Evolutionary conservation across 805 yeast species (phyloP), one percentile per base, ranked within the genome.

Genomic region (Nakazawaea molendinolei): DNA sequence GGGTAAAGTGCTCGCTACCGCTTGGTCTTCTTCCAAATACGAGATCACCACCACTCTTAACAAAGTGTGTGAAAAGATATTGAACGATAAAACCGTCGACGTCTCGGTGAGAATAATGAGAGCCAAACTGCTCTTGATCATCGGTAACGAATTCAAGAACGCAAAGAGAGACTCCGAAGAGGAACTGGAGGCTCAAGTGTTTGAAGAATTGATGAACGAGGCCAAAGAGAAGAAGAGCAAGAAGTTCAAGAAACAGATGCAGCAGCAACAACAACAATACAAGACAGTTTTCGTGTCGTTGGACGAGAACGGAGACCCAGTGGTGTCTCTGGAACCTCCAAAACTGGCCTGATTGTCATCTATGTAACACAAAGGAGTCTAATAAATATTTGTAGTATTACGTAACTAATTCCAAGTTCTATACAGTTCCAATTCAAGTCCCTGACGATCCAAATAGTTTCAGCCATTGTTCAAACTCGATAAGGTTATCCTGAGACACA

Each of bases 391-490:
- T n/a, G n/a, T n/a, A n/a, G n/a, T n/a, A n/a, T n/a, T n/a, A n/a
- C n/a, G n/a, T n/a, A n/a, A n/a, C n/a, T n/a, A n/a, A n/a, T n/a
- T n/a, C n/a, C n/a, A n/a, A n/a, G n/a, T n/a, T n/a, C n/a, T n/a
- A n/a, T n/a, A n/a, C n/a, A n/a, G n/a, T n/a, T n/a, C n/a, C n/a
- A n/a, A n/a, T n/a, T n/a, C 22, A 34, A 19, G 36, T 30, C 23
- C 95, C 95, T 6, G 90, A 81, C 9, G 95, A 85, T 1, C 97
- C 97, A 55, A 76, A 90, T 49, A 75, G 67, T 18, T 63, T 54
- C 2, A 95, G 90, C 98, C 98, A 90, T 29, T 83, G 78, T 50
- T 86, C 96, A 58, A 86, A 90, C 47, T 74, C 75, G 26, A 62
- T 60, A 31, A 92, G 62, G 1, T 95, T 95, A 47, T 86, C 95